phyloP scores from a whole-genome alignment of 176 grass and related monocot genomes.

The Coix lacrymajobi region DNA sequence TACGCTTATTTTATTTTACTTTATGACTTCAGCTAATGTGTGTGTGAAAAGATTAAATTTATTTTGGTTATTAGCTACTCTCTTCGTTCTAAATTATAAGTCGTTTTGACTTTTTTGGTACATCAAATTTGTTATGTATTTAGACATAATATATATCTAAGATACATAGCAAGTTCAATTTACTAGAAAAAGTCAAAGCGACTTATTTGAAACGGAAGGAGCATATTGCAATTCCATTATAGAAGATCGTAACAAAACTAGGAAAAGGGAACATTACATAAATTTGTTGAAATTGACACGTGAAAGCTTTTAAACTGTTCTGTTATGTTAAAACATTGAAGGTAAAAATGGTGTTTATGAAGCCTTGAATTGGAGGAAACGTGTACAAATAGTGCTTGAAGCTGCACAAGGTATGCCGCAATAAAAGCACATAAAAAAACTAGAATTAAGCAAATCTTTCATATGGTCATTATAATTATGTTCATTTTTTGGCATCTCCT shows the following conservation, averaged over 20 bases:
- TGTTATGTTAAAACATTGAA: not conserved
- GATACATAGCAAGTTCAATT: too few species aligned
- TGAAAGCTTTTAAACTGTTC: not conserved
- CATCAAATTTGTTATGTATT: too few species aligned
- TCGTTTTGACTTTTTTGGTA: too few species aligned
- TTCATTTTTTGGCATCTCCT: not conserved
- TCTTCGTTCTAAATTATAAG: too few species aligned
- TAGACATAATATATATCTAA: too few species aligned
- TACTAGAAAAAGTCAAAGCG: too few species aligned
- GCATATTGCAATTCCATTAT: not conserved
- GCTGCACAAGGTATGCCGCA: constrained; percentile 29
- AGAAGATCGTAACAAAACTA: not conserved
- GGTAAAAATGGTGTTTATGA: not conserved
- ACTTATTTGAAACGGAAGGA: too few species aligned
- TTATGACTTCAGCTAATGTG: not conserved
- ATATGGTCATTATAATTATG: not conserved
- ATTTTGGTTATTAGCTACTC: not conserved
- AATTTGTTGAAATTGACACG: not conserved
- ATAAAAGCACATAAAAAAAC: not conserved
- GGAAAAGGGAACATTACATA: not conserved
- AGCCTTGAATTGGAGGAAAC: constrained; percentile 12
- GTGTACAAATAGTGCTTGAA: constrained; percentile 13
- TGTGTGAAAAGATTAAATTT: not conserved
- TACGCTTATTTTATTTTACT: not conserved
- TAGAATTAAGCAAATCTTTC: not conserved